Evolutionary conservation across 2,329 filamentous ascomycete genomes (phyloP), one percentile per base, ranked within the genome.

Genomic region (Magnaporthiopsis incrustans): DNA sequence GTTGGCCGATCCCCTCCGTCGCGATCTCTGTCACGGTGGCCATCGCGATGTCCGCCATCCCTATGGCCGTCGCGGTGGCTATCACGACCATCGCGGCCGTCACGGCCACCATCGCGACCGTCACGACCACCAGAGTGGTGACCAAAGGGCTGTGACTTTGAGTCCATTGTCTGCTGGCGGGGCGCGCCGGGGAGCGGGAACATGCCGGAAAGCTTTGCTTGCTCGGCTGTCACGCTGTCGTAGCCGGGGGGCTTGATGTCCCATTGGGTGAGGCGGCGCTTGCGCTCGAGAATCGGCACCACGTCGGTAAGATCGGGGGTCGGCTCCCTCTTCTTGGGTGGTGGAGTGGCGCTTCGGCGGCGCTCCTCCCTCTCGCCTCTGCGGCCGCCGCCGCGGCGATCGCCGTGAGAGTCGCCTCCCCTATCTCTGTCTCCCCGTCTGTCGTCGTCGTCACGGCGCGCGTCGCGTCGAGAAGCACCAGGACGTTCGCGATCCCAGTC

Each of bases 211-310:
- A 99, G 84, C 81, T 99, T 99, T 62, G 95, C 96, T 76, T 99
- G 96, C 77, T 99, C 96, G 27, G 95, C 92, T 2, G 95, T 97
- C 68, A 99, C 94, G 76, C 95, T 96, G 73, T 99, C 96, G 73
- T 99, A 99, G 59, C 95, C 94, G 22, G 92, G 91, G 7, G 95
- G 95, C 79, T 99, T 99, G 76, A 99, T 97, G 75, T 99, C 96
- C 95, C 95, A 99, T 77, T 99, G 96, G 50, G 93, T 98, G 81
- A 99, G 81, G 66, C 95, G 89, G 70, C 96, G 89, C 81, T 93
- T 95, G 71, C 94, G 89, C 72, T 94, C 89, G 67, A 92, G 80
- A 65, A 99, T 82, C 4, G 92, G 85, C n/a, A 89, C 81, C 66
- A 96, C 81, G 71, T 96, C 87, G 66, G 93, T 96, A 73, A 99